These are phyloP conservation scores for Fusarium sp. DNA, from an alignment of 2,329 filamentous ascomycete genomes.

Conservation along the genomic window DNA sequence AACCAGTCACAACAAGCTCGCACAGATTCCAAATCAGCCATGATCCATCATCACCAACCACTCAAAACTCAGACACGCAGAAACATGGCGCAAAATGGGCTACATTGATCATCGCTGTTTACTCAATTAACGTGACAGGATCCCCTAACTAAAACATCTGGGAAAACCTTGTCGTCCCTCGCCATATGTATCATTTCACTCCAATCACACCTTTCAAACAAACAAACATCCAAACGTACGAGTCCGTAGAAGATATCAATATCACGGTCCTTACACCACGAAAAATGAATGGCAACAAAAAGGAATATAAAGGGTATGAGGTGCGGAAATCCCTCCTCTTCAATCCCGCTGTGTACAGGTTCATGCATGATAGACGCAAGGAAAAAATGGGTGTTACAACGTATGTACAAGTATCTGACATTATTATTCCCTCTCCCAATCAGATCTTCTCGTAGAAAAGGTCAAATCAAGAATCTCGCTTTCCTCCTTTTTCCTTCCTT, in stretches of 20 bases:
- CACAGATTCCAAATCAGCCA: neutral
- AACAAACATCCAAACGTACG: neutral
- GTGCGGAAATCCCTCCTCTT: conserved; percentile 11
- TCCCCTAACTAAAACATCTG: neutral
- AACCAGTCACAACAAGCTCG: neutral
- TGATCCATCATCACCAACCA: neutral
- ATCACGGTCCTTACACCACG: conserved; percentile 2
- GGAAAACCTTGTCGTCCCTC: neutral
- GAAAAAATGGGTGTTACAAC: conserved; percentile 37
- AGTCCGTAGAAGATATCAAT: conserved; percentile 2
- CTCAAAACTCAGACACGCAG: neutral
- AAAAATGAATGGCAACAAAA: conserved; percentile 2
- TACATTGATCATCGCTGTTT: conserved; percentile 1
- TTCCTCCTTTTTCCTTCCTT: conserved; percentile 17
- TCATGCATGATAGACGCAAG: conserved; percentile 31
- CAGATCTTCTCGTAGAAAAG: conserved; percentile 16
- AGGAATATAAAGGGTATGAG: conserved; percentile 20
- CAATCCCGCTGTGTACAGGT: conserved; percentile 28
- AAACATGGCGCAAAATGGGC: neutral
- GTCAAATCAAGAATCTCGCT: conserved; percentile 23
- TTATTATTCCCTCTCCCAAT: conserved; percentile 38
- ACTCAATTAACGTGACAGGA: conserved; percentile 25
- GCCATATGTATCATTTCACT: neutral
- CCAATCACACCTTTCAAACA: conserved; percentile 7
- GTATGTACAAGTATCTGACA: conserved; percentile 46